These are phyloP conservation scores for Beauveria pseudobassiana DNA, from an alignment of 2,329 filamentous ascomycete genomes.

Conservation along the genomic window DNA sequence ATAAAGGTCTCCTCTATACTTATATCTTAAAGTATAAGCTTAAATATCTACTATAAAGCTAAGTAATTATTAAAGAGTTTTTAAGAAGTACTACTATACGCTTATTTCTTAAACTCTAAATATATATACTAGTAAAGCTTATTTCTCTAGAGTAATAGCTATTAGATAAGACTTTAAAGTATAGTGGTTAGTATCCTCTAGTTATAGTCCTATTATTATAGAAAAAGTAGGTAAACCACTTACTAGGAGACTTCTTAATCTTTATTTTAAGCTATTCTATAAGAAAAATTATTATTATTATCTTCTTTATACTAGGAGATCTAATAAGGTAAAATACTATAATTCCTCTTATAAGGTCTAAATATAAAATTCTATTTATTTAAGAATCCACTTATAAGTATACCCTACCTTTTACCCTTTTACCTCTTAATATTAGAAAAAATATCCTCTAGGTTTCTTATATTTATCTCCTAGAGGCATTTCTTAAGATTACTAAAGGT, in stretches of 20 bases:
- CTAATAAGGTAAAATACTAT: conserved; percentile 9
- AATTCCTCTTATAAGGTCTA: neutral
- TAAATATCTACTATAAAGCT: conserved; percentile 10
- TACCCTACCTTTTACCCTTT: conserved; percentile 9
- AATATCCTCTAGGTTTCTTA: conserved; percentile 5
- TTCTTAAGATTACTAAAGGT: no score
- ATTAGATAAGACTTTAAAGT: conserved; percentile 13
- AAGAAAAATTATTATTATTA: conserved; percentile 11
- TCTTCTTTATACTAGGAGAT: conserved; percentile 12
- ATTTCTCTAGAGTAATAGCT: conserved; percentile 11
- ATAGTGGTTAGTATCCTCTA: conserved; percentile 3
- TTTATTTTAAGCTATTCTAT: conserved; percentile 3
- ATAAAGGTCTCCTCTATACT: conserved; percentile 9
- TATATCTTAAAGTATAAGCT: conserved; percentile 4
- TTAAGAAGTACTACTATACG: neutral
- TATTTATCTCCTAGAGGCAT: no score
- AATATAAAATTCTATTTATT: conserved; percentile 8
- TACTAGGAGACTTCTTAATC: conserved; percentile 1
- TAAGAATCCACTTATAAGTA: conserved; percentile 13
- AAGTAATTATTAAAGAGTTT: conserved; percentile 4
- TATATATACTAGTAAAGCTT: conserved; percentile 8
- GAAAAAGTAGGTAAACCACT: conserved; percentile 10
- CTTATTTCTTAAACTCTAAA: neutral
- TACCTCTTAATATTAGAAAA: conserved; percentile 2
- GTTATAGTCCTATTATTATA: conserved; percentile 10